Evolutionary conservation across 768 basidiomycete species (phyloP).

Genomic region (Arthromyces matolae): DNA sequence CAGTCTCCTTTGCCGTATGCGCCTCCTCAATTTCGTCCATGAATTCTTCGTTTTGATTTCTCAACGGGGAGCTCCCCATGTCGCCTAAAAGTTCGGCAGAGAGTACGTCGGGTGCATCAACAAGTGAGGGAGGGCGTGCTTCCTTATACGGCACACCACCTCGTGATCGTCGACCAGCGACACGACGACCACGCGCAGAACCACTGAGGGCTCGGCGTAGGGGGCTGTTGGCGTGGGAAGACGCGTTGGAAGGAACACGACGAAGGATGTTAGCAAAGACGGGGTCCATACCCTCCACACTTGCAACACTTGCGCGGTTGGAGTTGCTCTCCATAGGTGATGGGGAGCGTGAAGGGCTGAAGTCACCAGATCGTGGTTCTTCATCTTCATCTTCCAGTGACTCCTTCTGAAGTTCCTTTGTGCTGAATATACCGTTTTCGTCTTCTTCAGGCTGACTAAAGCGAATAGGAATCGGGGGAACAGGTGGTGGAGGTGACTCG

Average conservation of each 20-base stretch:
- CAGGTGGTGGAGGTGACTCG: conserved; percentile 35
- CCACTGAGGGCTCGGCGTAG: conserved; percentile 56
- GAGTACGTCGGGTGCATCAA: conserved; percentile 70
- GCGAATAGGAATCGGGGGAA: conserved; percentile 38
- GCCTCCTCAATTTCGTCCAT: conserved; percentile 37
- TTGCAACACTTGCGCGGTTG: conserved; percentile 68
- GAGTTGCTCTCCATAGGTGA: conserved; percentile 40
- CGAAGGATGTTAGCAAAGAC: conserved; percentile 76
- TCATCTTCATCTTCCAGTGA: conserved; percentile 22
- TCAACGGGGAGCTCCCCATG: conserved; percentile 38
- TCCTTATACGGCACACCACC: conserved; percentile 72
- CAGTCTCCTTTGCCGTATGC: conserved; percentile 42
- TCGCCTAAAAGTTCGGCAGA: conserved; percentile 57
- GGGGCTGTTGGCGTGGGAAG: conserved; percentile 51
- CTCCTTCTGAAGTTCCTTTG: conserved; percentile 20
- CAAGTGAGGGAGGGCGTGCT: conserved; percentile 64
- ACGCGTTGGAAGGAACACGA: conserved; percentile 46
- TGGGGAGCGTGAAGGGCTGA: conserved; percentile 30
- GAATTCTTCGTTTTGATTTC: conserved; percentile 33
- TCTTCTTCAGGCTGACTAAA: conserved; percentile 32
- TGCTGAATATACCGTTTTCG: conserved; percentile 37
- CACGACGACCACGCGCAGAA: conserved; percentile 42
- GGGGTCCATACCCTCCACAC: conserved; percentile 87
- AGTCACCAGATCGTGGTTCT: conserved; percentile 13
- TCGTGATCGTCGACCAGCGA: conserved; percentile 49